phyloP scores from a whole-genome alignment of 441 rosid species.

The Populus trichocarpa region DNA sequence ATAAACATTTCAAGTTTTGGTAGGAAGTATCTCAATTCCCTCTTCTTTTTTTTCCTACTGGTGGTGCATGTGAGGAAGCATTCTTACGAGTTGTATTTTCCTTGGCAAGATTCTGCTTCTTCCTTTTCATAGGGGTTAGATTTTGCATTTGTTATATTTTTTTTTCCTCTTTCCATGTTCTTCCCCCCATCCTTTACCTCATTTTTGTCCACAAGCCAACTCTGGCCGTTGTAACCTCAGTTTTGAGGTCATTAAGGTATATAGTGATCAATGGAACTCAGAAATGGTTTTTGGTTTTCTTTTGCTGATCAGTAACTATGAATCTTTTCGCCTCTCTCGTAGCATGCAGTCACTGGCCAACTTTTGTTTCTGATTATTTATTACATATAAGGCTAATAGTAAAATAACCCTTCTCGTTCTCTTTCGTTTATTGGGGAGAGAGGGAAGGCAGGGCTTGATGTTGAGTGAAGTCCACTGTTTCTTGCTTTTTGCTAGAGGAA shows the following conservation, averaged over 20 bases:
- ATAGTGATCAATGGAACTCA: not conserved
- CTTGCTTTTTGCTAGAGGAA: not conserved
- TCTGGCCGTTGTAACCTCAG: not conserved
- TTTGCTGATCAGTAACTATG: too few species aligned
- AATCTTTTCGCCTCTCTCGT: not conserved
- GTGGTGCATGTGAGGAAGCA: not conserved
- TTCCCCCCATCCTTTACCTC: not conserved
- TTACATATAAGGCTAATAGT: too few species aligned
- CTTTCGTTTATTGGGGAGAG: not conserved
- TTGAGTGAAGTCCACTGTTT: not conserved
- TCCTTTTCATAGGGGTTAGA: not conserved
- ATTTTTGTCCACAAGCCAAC: not conserved
- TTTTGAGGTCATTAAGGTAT: not conserved
- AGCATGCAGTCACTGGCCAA: not conserved
- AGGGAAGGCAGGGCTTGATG: not conserved
- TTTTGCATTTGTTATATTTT: not conserved
- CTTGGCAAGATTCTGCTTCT: not conserved
- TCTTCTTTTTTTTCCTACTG: conserved; percentile 8
- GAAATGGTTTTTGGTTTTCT: not conserved
- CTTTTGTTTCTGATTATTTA: not conserved
- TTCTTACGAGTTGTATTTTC: not conserved
- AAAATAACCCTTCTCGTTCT: not conserved
- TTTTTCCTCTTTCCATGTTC: not conserved
- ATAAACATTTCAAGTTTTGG: conserved; percentile 4
- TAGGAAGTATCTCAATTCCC: conserved; percentile 22